Base-by-base conservation (phyloP, 176 grass and related monocot genomes). In the Lolium multiflorum region DNA sequence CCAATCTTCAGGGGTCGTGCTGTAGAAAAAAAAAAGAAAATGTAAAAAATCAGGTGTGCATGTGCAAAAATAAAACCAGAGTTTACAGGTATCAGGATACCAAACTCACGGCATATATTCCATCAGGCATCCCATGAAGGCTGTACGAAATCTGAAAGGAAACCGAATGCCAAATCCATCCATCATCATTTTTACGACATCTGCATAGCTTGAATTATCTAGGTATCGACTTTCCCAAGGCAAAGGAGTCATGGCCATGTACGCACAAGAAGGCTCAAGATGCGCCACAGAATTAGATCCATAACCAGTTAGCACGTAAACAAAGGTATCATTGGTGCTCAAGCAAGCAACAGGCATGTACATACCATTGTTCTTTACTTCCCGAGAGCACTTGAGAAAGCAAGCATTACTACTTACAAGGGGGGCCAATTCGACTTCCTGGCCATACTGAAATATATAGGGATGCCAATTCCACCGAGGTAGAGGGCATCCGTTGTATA, bases 291-390 rank as follows among this genome's bases (percentile, higher is more conserved):
- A 2, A 5, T 2, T 0, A 71, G 38, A n/a, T 21, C 4, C 18
- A 2, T 0, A 1, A 2, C 38, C 18, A 71, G 38, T 43, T 71
- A 71, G 12, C 38, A 71, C 17, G 1, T 71, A 71, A 71, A 71
- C 67, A n/a, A 0, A 71, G n/a, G 17, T 70, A 43, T 69, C 1
- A 5, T 46, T 77, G 15, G 9, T 31, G 12, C 78, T 82, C 28
- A 90, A n/a, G 61, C 88, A 90, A 58, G 78, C 17, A 48, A 86
- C 59, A 18, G 12, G 83, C 13, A 17, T 20, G 55, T 86, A 86
- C 11, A 5, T 59, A 1, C 15, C 20, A 25, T 86, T 59, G 6
- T 85, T 4, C 10, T 43, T 21, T 12, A 71, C 68, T 71, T 71
- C 68, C 4, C 7, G 38, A 44, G 18, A n/a, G 6, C 68, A 71